Percentiles rank a stretch among this genome's conserved stretches.
Conservation (phyloP, 345 rosid genomes). For the Syzygium aqueum region DNA sequence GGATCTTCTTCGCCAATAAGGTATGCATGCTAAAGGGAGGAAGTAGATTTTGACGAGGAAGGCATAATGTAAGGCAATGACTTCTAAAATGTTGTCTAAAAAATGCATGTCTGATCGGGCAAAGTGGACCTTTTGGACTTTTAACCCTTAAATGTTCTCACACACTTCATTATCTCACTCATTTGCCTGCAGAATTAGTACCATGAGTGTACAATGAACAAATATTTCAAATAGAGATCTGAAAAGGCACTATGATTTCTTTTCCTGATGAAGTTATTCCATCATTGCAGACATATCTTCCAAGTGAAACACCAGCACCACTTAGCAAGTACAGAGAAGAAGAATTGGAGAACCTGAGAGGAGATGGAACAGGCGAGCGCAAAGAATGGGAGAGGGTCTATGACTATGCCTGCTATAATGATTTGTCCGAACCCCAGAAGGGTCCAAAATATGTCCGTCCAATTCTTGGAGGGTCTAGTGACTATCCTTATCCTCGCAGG, state of each 20-base stretch:
- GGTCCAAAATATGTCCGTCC: conserved; percentile 43
- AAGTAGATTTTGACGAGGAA: neutral
- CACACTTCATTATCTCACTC: neutral
- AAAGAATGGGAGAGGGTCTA: conserved; percentile 75
- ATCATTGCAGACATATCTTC: conserved; percentile 62
- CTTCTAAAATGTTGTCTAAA: neutral
- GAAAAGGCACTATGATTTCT: neutral
- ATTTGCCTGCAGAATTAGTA: neutral
- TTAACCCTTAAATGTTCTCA: neutral
- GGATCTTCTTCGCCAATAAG: conserved; percentile 80
- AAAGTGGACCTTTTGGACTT: neutral
- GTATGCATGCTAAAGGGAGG: conserved; percentile 7
- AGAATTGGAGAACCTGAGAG: conserved; percentile 58
- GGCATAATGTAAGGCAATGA: neutral
- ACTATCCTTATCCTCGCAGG: conserved; percentile 87
- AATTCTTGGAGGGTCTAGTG: conserved; percentile 63
- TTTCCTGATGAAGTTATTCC: neutral
- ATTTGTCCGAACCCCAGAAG: conserved; percentile 48
- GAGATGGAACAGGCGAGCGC: conserved; percentile 60
- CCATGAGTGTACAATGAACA: neutral
- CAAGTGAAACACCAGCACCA: conserved; percentile 49
- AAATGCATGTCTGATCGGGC: neutral
- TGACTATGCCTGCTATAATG: conserved; percentile 83
- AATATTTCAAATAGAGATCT: neutral
- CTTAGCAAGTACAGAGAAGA: conserved; percentile 49